Base-by-base conservation (phyloP, 495 filamentous ascomycete species). In the Delitschia confertaspora region DNA sequence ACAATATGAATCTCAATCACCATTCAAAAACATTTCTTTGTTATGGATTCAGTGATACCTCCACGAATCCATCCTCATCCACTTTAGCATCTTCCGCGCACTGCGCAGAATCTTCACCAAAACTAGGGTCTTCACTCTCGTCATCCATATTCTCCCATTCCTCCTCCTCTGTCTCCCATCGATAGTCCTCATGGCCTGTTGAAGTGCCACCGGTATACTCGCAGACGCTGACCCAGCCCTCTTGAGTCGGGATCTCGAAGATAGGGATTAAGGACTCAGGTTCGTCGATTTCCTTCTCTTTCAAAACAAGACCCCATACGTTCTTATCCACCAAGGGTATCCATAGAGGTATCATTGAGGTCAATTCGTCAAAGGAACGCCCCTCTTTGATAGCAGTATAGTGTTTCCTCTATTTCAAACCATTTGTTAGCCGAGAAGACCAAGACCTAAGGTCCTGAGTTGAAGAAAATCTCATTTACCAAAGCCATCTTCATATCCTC, bases 341-440 rank as follows among this genome's bases (percentile, higher is more conserved):
- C 47, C 40, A 51, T 6, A 45, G 21, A 2, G 47, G 47, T 34
- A 30, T 42, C 25, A 51, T 32, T 8, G 24, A 19, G 0, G 34
- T 17, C 16, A 44, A 6, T 17, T 38, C 0, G 9, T 1, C 17
- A 3, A 38, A 22, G 3, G 13, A 32, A 14, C 33, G 34, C 11
- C 20, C 16, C 8, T 37, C 25, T 3, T 27, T 14, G 6, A 34
- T 23, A 21, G 13, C 6, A 16, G 3, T 34, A 29, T 18, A 6
- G 35, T 23, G 7, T 24, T 4, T 23, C 35, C 20, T 16, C 9
- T 23, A 13, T 38, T 23, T 4, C 4, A 16, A n/a, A 19, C 35
- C 35, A 38, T 38, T 13, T 4, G 5, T 4, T 7, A 13, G 5
- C 20, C 35, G 18, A 38, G 26, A n/a, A 7, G 6, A 19, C 35